Conservation (phyloP, 2,329 filamentous ascomycete genomes). For the Cladophialophora yegresii region DNA sequence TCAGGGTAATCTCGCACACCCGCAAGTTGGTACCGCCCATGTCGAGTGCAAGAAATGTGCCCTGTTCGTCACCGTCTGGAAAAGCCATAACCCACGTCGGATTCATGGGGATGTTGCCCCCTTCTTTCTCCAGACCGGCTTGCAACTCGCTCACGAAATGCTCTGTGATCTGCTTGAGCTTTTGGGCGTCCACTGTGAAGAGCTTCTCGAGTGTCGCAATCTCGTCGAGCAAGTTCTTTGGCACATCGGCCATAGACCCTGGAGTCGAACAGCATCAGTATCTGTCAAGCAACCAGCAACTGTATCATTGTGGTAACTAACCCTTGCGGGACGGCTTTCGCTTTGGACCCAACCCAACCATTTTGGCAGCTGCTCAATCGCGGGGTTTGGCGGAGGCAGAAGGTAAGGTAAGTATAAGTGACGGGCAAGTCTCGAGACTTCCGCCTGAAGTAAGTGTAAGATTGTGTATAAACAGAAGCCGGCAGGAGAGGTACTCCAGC, state of each 20-base stretch:
- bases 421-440: background rate
- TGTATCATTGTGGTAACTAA: constrained; percentile 52
- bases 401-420: background rate
- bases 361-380: constrained; percentile 39
- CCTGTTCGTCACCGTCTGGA: constrained; percentile 82
- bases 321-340: constrained; percentile 71
- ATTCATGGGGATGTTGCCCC: constrained; percentile 98
- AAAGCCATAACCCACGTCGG: constrained; percentile 93
- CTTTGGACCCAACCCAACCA: constrained; percentile 67
- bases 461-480: background rate
- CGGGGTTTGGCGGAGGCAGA: background rate
- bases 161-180: constrained; percentile 84
- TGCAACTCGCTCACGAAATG: constrained; percentile 87
- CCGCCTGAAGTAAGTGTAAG: background rate
- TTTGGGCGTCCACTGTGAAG: constrained; percentile 75
- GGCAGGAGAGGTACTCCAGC: constrained; percentile 6
- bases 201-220: constrained; percentile 80
- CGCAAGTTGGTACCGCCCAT: constrained; percentile 96
- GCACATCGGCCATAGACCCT: constrained; percentile 91
- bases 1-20: constrained; percentile 88
- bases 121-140: constrained; percentile 82
- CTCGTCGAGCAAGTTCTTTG: constrained; percentile 77
- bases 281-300: background rate
- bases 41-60: constrained; percentile 85
- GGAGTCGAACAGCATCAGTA: constrained; percentile 10